Percentiles rank a stretch among this genome's conserved stretches.
Evolutionary conservation across 164 flowering plant species (phyloP).

Genomic region (Chloranthus sessilifolius): DNA sequence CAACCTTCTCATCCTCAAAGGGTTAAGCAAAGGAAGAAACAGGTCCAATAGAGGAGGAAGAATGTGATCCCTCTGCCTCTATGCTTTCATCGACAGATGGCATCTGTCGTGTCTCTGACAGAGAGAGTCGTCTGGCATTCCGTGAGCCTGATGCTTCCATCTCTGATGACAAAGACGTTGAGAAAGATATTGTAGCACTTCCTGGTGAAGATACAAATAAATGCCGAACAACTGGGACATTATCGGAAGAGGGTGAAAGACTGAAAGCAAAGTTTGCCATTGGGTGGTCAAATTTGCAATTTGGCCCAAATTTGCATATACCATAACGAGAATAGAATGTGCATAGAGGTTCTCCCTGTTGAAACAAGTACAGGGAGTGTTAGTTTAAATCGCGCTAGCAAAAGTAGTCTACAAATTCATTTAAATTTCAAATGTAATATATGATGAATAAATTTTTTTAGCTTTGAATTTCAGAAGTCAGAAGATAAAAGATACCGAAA

Average conservation of each 20-base stretch:
- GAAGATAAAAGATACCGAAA: too few relatives aligned
- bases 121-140: slow-evolving; percentile 52
- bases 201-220: slow-evolving; percentile 63
- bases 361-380: slow-evolving; percentile 5
- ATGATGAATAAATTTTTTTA: too few relatives aligned
- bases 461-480: too few relatives aligned
- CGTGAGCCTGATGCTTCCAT: slow-evolving; percentile 48
- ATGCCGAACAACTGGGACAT: slow-evolving; percentile 51
- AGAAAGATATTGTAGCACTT: slow-evolving; percentile 35
- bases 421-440: too few relatives aligned
- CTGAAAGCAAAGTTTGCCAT: too few relatives aligned
- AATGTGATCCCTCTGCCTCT: slow-evolving; percentile 50
- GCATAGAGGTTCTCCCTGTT: slow-evolving; percentile 93
- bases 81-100: slow-evolving; percentile 56
- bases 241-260: slow-evolving; percentile 49
- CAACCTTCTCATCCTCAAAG: slow-evolving; percentile 23
- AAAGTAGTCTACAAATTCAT: too few relatives aligned
- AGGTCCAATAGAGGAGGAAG: slow-evolving; percentile 20
- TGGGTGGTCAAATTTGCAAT: slow-evolving; percentile 99
- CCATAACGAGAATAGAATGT: slow-evolving; percentile 93
- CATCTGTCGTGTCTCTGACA: slow-evolving; percentile 66
- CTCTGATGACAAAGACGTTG: slow-evolving; percentile 61
- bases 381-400: too few relatives aligned
- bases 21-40: slow-evolving; percentile 32
- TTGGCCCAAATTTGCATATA: slow-evolving; percentile 96